Evolutionary conservation across 2,329 filamentous ascomycete genomes (phyloP).

Genomic region (Ophiostoma sp.): DNA sequence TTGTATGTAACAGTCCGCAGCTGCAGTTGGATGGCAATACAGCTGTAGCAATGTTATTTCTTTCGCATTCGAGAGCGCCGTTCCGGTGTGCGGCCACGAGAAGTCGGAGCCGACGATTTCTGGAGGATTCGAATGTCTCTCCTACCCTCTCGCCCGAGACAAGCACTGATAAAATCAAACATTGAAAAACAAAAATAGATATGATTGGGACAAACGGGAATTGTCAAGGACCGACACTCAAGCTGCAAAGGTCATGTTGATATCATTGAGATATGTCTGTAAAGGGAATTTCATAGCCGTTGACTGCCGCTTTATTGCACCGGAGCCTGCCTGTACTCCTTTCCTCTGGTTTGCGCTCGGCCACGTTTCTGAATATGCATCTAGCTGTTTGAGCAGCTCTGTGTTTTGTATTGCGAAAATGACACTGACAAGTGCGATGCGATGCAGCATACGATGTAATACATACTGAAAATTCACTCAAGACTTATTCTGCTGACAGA

Average conservation of each 20-base stretch:
- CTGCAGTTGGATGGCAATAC: background rate
- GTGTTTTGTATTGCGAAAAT: background rate
- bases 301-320: background rate
- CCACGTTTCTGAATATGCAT: background rate
- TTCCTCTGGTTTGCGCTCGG: background rate
- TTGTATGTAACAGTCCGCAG: background rate
- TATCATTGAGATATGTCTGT: background rate
- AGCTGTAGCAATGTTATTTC: background rate
- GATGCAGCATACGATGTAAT: background rate
- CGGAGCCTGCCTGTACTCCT: background rate
- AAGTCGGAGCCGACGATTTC: constrained; percentile 7
- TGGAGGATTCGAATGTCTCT: background rate
- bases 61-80: background rate
- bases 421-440: background rate
- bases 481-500: no score
- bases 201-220: background rate
- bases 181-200: background rate
- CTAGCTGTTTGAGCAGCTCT: background rate
- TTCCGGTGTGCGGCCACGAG: background rate
- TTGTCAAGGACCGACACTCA: no score
- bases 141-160: background rate
- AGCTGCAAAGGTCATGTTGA: no score
- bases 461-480: no score
- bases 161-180: constrained; percentile 3
- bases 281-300: background rate